Base-by-base conservation (phyloP, 106 monocot species). In the Amphibolis antarctica region DNA sequence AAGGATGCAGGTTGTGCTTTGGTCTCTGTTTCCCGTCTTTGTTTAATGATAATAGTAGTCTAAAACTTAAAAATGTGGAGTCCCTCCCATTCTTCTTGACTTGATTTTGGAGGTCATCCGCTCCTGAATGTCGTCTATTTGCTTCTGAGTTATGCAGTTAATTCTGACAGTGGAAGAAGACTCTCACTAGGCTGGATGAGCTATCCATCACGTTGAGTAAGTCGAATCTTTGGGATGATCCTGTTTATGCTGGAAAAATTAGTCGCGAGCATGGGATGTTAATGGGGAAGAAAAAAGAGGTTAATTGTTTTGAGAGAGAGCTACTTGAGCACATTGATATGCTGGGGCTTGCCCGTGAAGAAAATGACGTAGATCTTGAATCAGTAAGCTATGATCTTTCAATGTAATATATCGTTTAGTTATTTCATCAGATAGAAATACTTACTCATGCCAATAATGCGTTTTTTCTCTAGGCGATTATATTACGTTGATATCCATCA, bases 291-390 rank as follows among this genome's bases (percentile, higher is more conserved):
- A 76, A 90, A 52, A 98, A 84, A 68, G 80, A 79, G 72, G 86
- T 98, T 31, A 90, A 76, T 25, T 45, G 56, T 28, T 85, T 86
- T 82, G 96, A 90, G 56, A 74, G 79, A 31, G 78, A 98, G 62
- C 64, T 98, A 45, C 72, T 98, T 69, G 96, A 98, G 76, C 81
- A 90, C 67, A 84, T 98, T 69, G 96, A 98, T 65, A 76, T 98
- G 76, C 26, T 98, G 60, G 82, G 79, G 78, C 90, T 98, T 73
- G 96, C 96, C 53, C 86, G 76, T 53, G 96, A 98, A 77, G 96
- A 98, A 65, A 76, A 82, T 60, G 96, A 90, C 75, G 18, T 55
- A 58, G 82, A 84, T 54, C 23, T 98, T 71, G 90, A 90, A 80
- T 77, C 14, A 76, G 96, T 98, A 79, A 31, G 80, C 60, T 49